Conservation (phyloP, 1,139 yeast genomes). For the Candida sojae region DNA sequence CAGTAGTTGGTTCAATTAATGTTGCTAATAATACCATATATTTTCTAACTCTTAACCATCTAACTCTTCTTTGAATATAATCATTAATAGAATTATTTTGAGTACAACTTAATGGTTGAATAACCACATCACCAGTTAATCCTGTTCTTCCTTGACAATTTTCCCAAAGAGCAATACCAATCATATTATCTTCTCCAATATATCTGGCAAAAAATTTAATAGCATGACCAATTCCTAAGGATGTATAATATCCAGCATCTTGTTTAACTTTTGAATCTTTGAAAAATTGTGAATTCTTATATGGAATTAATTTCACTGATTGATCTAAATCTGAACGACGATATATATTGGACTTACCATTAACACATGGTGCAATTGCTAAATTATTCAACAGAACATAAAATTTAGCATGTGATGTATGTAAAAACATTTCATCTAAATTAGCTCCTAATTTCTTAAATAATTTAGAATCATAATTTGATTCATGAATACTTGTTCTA, state of each 20-base stretch:
- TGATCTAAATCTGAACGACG: conserved; percentile 67
- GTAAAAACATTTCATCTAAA: conserved; percentile 82
- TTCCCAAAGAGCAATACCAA: conserved; percentile 84
- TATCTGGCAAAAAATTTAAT: conserved; percentile 73
- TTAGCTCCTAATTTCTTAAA: conserved; percentile 57
- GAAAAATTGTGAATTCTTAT: conserved; percentile 29
- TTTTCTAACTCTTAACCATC: conserved; percentile 89
- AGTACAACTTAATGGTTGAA: conserved; percentile 69
- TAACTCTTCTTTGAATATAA: conserved; percentile 65
- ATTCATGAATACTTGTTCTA: neutral
- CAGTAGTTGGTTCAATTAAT: conserved; percentile 84
- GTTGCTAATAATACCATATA: conserved; percentile 90
- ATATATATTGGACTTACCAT: conserved; percentile 87
- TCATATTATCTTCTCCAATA: conserved; percentile 94
- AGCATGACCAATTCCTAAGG: conserved; percentile 49
- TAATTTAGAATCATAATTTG: conserved; percentile 10
- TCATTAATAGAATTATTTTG: conserved; percentile 48
- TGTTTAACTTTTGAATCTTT: conserved; percentile 28
- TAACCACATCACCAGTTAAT: conserved; percentile 73
- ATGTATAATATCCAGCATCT: conserved; percentile 31
- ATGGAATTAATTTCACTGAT: conserved; percentile 52
- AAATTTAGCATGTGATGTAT: conserved; percentile 83
- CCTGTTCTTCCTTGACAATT: conserved; percentile 69
- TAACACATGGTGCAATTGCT: conserved; percentile 87
- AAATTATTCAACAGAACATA: conserved; percentile 75